Evolutionary conservation across 129 eudicot species (phyloP), one percentile per base, ranked within the genome.

Genomic region (Chrysanthemum makinoi): DNA sequence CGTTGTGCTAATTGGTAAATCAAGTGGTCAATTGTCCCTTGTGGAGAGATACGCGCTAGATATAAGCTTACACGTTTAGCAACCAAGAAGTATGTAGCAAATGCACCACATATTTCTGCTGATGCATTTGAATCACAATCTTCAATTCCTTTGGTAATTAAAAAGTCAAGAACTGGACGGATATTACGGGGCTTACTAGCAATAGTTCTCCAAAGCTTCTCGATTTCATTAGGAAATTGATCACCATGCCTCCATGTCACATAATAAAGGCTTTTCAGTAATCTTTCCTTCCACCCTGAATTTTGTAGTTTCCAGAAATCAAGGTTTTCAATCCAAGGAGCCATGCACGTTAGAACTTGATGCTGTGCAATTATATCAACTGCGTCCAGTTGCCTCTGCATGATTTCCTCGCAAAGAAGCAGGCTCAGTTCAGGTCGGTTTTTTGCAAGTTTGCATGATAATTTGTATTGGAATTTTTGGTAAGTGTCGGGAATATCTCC

Each of bases 201-300:
- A 75, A 83, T 80, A 7, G 87, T 83, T 63, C 87, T 83, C 87
- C 87, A 83, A 67, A 83, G 84, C 77, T 79, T 83, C 70, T 83
- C 87, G 43, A 83, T 83, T 48, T 83, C 87, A 83, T 83, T 76
- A 35, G 87, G 87, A 76, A 83, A 83, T 62, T 91, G 98, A 81
- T 91, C 98, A 24, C 95, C 98, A 52, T 91, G 98, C 10, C 96
- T 77, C 98, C 98, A 91, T 1, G 98, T 91, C 72, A 91, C 98
- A 75, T 91, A 91, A 69, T 91, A 91, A 59, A 91, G 86, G 67
- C 96, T 88, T 72, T 91, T 91, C 76, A 91, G 65, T 65, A 89
- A 80, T 55, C 98, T 84, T 68, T 83, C 81, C 60, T 80, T 75
- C 84, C 87, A 83, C 53, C 84, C 87, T 1, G 77, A 74, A 52